These are phyloP conservation scores for Lepiota brunneoincarnata DNA, from an alignment of 768 basidiomycete species.

Conservation along the genomic window DNA sequence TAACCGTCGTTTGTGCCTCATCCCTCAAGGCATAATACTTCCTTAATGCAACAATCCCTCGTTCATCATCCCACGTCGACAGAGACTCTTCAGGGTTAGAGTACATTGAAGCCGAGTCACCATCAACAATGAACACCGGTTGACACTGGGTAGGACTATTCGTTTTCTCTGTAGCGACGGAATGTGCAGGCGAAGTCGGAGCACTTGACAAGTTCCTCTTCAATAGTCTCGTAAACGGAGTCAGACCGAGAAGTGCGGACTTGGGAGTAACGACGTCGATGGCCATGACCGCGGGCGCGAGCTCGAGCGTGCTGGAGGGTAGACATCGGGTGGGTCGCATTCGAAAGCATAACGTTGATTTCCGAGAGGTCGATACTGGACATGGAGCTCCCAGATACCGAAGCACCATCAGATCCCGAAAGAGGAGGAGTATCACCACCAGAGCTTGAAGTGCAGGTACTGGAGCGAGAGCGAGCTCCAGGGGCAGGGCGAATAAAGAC, in stretches of 20 bases:
- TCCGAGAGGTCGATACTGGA: constrained; percentile 75
- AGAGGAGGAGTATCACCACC: constrained; percentile 72
- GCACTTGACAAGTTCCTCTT: constrained; percentile 58
- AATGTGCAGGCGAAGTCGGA: constrained; percentile 24
- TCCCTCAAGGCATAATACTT: constrained; percentile 67
- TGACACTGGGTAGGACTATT: constrained; percentile 35
- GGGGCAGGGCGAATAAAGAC: constrained; percentile 62
- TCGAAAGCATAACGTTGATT: constrained; percentile 54
- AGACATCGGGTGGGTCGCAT: constrained; percentile 49
- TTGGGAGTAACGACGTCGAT: constrained; percentile 68
- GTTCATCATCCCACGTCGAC: constrained; percentile 65
- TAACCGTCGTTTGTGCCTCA: constrained; percentile 64
- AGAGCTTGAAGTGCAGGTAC: constrained; percentile 65
- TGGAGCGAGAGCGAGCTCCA: constrained; percentile 57
- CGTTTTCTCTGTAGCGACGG: constrained; percentile 29
- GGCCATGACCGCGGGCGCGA: constrained; percentile 56
- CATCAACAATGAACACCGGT: constrained; percentile 55
- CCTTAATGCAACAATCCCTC: constrained; percentile 60
- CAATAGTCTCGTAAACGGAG: constrained; percentile 78
- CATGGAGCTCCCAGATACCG: constrained; percentile 67
- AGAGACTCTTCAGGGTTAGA: constrained; percentile 30
- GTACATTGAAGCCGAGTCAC: constrained; percentile 47
- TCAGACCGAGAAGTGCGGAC: constrained; percentile 53
- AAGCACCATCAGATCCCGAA: constrained; percentile 66
- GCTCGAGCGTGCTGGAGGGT: constrained; percentile 38